Conservation (phyloP, 176 grass and related monocot species). For the Cymbopogon citratus region DNA sequence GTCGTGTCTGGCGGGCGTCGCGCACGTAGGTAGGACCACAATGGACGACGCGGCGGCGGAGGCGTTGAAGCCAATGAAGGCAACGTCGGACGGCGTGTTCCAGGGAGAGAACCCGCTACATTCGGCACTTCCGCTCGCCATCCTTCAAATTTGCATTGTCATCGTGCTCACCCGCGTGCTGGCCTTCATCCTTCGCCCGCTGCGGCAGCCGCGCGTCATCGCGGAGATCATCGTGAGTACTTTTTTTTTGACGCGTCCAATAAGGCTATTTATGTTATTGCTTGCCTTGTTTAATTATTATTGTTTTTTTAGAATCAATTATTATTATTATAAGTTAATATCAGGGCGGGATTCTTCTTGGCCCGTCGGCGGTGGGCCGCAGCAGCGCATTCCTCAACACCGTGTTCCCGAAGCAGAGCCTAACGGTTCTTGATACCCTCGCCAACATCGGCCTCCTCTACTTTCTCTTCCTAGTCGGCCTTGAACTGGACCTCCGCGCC, state of each 20-base stretch:
- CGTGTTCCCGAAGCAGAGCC: conserved; percentile 61
- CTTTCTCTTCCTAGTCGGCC: conserved; percentile 69
- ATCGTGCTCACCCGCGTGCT: conserved; percentile 47
- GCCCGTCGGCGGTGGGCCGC: conserved; percentile 54
- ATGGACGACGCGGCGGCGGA: too few species aligned
- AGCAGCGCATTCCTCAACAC: conserved; percentile 37
- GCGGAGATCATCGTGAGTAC: conserved; percentile 62
- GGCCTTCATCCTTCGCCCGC: conserved; percentile 50
- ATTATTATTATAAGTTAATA: background rate
- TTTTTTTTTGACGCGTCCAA: background rate
- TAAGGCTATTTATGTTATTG: background rate
- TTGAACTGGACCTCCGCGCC: conserved; percentile 50
- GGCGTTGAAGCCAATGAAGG: conserved; percentile 35
- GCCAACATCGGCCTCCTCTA: conserved; percentile 71
- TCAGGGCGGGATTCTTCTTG: conserved; percentile 66
- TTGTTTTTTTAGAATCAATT: too few species aligned
- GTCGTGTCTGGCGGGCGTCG: too few species aligned
- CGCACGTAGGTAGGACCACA: too few species aligned
- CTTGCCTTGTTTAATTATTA: too few species aligned
- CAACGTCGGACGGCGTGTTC: conserved; percentile 44
- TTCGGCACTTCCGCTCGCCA: conserved; percentile 42
- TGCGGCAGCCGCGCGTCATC: conserved; percentile 60
- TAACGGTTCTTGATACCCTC: conserved; percentile 58
- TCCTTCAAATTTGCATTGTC: conserved; percentile 67
- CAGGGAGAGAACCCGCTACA: conserved; percentile 43